Percentiles rank a stretch among this genome's conserved stretches.
These are phyloP conservation scores for Eucalyptus curtisii DNA, from an alignment of 345 rosid species.

Conservation along the genomic window DNA sequence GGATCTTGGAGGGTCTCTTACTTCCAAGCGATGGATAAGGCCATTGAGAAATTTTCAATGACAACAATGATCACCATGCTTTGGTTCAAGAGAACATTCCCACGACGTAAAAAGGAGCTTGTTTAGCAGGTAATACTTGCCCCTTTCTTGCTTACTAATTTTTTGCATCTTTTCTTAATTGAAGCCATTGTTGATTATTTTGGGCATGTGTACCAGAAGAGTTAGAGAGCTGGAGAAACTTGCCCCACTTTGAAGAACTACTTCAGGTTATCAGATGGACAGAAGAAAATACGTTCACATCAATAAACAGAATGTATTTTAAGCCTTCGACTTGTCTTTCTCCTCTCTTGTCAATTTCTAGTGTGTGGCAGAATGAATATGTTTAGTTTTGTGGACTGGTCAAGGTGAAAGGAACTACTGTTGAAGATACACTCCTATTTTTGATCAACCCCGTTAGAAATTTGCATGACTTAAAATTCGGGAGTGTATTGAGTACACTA, in stretches of 20 bases:
- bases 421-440: too few relatives aligned
- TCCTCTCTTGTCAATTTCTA: too few relatives aligned
- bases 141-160: not conserved
- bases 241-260: not conserved
- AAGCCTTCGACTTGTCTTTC: not conserved
- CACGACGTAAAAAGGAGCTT: not conserved
- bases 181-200: not conserved
- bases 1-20: not conserved
- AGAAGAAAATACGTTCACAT: not conserved
- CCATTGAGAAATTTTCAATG: not conserved
- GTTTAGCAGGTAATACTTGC: not conserved
- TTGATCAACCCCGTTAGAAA: too few relatives aligned
- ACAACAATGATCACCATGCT: not conserved
- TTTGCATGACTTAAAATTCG: too few relatives aligned
- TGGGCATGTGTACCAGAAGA: too few relatives aligned
- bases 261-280: not conserved
- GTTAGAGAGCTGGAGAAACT: too few relatives aligned
- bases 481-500: too few relatives aligned
- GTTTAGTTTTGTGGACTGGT: too few relatives aligned
- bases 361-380: too few relatives aligned
- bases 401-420: too few relatives aligned
- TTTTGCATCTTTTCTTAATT: not conserved
- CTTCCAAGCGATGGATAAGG: not conserved
- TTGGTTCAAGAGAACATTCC: not conserved
- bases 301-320: too few relatives aligned